Percentiles rank a stretch among this genome's conserved stretches.
These are phyloP conservation scores for Pyricularia pennisetigena DNA, from an alignment of 2,329 filamentous ascomycete species.

Conservation along the genomic window DNA sequence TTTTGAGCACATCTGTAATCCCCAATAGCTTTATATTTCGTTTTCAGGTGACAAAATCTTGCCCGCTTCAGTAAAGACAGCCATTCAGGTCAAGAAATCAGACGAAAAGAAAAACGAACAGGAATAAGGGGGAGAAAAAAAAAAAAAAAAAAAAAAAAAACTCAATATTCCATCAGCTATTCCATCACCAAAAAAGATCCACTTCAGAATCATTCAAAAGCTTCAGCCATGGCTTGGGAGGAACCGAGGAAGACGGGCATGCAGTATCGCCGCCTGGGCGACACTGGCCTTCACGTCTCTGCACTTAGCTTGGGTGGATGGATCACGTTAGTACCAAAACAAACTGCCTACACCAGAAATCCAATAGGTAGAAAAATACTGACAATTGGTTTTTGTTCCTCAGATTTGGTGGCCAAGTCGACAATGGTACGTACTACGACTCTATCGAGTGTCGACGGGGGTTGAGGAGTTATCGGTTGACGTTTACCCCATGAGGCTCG, in stretches of 20 bases:
- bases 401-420: constrained; percentile 53
- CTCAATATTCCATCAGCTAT: neutral
- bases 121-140: neutral
- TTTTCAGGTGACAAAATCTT: neutral
- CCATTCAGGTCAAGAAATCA: neutral
- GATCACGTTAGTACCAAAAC: neutral
- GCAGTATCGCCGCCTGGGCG: constrained; percentile 29
- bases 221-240: constrained; percentile 25
- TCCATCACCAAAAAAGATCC: neutral
- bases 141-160: neutral
- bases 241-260: constrained; percentile 34
- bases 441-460: neutral
- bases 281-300: constrained; percentile 56
- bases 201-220: constrained; percentile 4
- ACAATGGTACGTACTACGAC: constrained; percentile 39
- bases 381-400: neutral
- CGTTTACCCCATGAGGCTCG: neutral
- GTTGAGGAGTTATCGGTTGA: neutral
- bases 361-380: neutral
- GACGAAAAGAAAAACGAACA: neutral
- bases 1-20: neutral
- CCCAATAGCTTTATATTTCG: neutral
- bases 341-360: neutral
- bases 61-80: neutral
- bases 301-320: constrained; percentile 55